These are phyloP conservation scores for Fusarium cicatricum DNA, from an alignment of 2,329 filamentous ascomycete genomes.

Conservation along the genomic window DNA sequence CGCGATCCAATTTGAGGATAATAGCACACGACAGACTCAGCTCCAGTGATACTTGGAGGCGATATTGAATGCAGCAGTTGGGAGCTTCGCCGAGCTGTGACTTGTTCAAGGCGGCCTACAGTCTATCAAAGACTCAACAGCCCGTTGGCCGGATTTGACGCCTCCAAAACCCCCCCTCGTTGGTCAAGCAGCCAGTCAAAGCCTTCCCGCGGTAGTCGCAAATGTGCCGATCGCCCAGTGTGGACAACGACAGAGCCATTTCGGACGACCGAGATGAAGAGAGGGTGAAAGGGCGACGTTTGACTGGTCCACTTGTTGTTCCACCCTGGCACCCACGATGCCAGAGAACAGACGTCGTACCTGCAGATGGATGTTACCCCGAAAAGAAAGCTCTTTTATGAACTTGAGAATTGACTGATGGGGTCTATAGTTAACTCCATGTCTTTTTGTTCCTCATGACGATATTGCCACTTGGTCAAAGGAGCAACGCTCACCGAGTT, in stretches of 20 bases:
- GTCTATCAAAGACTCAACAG: constrained; percentile 19
- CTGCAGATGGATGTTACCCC: constrained; percentile 1
- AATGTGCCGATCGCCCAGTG: constrained; percentile 31
- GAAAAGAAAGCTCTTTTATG: background rate
- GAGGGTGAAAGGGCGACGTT: constrained; percentile 28
- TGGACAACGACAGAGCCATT: constrained; percentile 34
- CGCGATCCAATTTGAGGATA: constrained; percentile 9
- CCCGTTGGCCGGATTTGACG: constrained; percentile 34
- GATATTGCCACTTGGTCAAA: background rate
- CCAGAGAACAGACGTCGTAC: constrained; percentile 11
- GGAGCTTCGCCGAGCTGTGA: constrained; percentile 10
- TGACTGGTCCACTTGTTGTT: constrained; percentile 31
- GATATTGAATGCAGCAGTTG: background rate
- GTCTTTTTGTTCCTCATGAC: background rate
- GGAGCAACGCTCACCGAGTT: background rate
- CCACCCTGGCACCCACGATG: constrained; percentile 8
- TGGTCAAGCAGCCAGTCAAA: constrained; percentile 26
- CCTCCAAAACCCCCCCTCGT: constrained; percentile 16
- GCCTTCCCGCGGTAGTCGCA: constrained; percentile 19
- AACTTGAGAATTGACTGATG: background rate
- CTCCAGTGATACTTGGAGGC: background rate
- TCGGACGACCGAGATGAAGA: constrained; percentile 40
- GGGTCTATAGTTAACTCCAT: background rate
- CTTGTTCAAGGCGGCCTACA: constrained; percentile 3
- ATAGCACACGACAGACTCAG: constrained; percentile 7